phyloP scores from a whole-genome alignment of 129 eudicot genomes.

The Mikania micrantha region DNA sequence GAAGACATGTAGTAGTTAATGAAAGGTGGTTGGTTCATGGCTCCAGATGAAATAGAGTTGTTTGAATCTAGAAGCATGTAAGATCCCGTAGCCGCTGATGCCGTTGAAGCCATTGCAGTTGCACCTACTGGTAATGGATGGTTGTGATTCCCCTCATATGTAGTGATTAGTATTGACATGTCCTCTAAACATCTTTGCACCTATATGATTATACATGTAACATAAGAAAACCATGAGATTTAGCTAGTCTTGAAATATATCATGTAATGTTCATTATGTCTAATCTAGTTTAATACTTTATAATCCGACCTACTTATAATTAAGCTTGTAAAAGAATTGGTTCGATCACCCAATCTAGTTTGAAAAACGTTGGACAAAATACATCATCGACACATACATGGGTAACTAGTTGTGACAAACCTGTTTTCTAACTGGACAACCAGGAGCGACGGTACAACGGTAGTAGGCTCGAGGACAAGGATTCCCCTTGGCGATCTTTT shows the following conservation, averaged over 20 bases:
- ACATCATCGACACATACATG: neutral
- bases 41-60: constrained; percentile 23
- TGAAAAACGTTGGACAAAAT: neutral
- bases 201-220: constrained; percentile 21
- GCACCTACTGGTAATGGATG: constrained; percentile 92
- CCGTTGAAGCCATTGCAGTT: constrained; percentile 83
- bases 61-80: constrained; percentile 53
- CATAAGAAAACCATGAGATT: neutral
- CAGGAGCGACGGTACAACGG: constrained; percentile 89
- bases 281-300: no score
- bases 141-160: constrained; percentile 87
- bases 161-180: constrained; percentile 86
- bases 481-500: constrained; percentile 79
- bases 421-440: constrained; percentile 93
- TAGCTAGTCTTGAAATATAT: neutral
- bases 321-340: no score
- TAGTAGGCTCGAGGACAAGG: constrained; percentile 93
- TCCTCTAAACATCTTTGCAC: constrained; percentile 92
- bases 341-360: neutral
- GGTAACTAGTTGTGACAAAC: constrained; percentile 26
- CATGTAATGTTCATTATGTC: neutral
- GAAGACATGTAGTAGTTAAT: constrained; percentile 27
- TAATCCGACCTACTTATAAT: no score
- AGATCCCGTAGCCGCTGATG: constrained; percentile 54
- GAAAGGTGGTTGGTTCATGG: constrained; percentile 31